Evolutionary conservation across 306 rosid genomes (phyloP), one percentile per base, ranked within the genome.

Genomic region (Dalbergia oliveri): DNA sequence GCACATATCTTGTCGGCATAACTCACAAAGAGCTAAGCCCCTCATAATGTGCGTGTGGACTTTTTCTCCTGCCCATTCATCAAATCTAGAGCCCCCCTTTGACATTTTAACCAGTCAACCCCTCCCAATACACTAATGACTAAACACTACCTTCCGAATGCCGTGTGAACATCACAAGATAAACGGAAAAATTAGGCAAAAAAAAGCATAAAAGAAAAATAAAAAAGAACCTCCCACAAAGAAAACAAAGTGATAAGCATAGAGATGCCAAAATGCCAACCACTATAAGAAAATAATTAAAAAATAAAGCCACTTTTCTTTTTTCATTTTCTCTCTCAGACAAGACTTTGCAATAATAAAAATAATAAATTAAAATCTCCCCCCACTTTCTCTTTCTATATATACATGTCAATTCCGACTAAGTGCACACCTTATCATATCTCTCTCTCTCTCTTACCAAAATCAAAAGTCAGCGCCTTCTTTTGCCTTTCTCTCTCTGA

Each of bases 381-480:
- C 57, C 33, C 64, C 53, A 43, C 41, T 70, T 65, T 75, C 65
- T 79, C 80, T 82, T 47, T 79, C 74, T 82, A 86, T 86, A 86
- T 69, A 86, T 64, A 19, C 82, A 64, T 57, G 73, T 72, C 86
- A 66, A 64, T 86, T 53, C 80, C 72, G 82, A 65, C 82, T 79
- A 44, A 66, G 23, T 70, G 66, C 62, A 26, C 65, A 26, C 65
- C 84, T 49, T 72, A 54, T 82, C 64, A 73, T 26, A 72, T 66
- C 60, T 54, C 60, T 54, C 83, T 83, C 73, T 74, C 84, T 80
- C 79, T 60, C 79, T 14, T 5, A n/a, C 31, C 64, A 53, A 15
- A 5, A 7, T n/a, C 21, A 79, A 82, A 86, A 86, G 89, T 86
- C 89, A 86, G 89, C 89, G 89, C 86, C 86, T 86, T 86, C 80